Evolutionary conservation across 176 grass and related monocot genomes (phyloP), one percentile per base, ranked within the genome.

Genomic region (Oryza glaberrima): DNA sequence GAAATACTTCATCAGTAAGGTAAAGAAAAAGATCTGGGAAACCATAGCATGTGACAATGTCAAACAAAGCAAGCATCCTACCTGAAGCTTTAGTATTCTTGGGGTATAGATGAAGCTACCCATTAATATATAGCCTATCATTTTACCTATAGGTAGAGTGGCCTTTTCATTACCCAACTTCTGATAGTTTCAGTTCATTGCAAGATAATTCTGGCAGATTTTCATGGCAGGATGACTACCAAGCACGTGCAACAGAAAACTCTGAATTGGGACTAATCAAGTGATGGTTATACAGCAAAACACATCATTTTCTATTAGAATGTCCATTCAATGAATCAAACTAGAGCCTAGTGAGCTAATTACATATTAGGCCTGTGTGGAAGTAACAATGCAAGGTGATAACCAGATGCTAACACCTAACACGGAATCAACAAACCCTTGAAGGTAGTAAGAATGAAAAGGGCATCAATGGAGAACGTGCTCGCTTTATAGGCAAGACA

Each of bases 1-100:
- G 89, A 75, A 77, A 90, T 72, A 87, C 80, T 87, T 90, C 84
- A 80, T 80, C 49, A 10, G 4, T 69, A 79, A 76, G 63, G 75
- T 35, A 77, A 35, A 75, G 32, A 48, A 90, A 90, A 79, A 81
- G 61, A 60, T 86, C 60, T 60, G 14, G 76, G 65, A 75, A 83
- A 79, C 80, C 61, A 74, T 79, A 74, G 69, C 84, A 86, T 79
- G 88, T 86, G 79, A 56, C 65, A 75, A 3, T 68, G 64, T 74
- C 16, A 86, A 78, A 51, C 60, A 86, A 90, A 86, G 88, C 11
- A 71, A 72, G 78, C 25, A 82, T 34, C 83, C 75, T n/a, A 14
- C 70, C 40, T 70, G 49, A 87, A 67, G 11, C 69, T 90, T 78
- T 61, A 38, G 40, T 80, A 76, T 79, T 75, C 61, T 79, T 83